Evolutionary conservation across 257 asterid species (phyloP).

Genomic region (Cruciata laevipes): DNA sequence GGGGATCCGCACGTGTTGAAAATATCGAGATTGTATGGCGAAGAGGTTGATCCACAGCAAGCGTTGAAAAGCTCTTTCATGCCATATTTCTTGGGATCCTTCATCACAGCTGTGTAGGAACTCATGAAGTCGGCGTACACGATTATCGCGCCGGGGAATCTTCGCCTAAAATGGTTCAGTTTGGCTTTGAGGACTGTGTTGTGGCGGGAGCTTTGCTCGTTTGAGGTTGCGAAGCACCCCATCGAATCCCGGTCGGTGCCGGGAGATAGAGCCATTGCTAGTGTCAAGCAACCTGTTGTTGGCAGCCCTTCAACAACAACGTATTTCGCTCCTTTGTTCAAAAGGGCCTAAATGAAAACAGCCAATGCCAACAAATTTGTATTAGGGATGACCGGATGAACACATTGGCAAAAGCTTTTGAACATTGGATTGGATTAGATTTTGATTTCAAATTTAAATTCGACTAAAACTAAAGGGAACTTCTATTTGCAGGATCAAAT

Average conservation of each 20-base stretch:
- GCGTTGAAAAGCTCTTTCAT: constrained; percentile 47
- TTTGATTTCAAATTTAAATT: no score
- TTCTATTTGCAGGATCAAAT: no score
- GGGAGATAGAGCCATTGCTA: constrained; percentile 47
- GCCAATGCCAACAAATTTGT: neutral
- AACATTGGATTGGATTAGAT: no score
- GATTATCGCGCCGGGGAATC: constrained; percentile 43
- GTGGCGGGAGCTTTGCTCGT: constrained; percentile 46
- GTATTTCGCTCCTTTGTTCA: constrained; percentile 64
- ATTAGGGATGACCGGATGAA: neutral
- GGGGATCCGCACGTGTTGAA: constrained; percentile 60
- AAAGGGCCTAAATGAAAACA: constrained; percentile 28
- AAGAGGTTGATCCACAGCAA: constrained; percentile 68
- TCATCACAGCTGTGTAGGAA: constrained; percentile 38
- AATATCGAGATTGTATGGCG: constrained; percentile 44
- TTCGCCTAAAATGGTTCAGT: constrained; percentile 28
- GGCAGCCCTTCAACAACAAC: constrained; percentile 80
- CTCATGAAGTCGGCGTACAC: constrained; percentile 61
- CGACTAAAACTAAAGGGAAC: no score
- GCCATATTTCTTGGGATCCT: constrained; percentile 36
- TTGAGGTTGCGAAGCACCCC: constrained; percentile 49
- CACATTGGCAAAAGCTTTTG: neutral
- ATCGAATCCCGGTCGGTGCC: constrained; percentile 40
- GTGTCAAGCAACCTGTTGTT: constrained; percentile 78
- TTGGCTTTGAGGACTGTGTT: constrained; percentile 46